Evolutionary conservation across 2,329 filamentous ascomycete genomes (phyloP), one percentile per base, ranked within the genome.

Genomic region (Stagonosporopsis rhizophila): DNA sequence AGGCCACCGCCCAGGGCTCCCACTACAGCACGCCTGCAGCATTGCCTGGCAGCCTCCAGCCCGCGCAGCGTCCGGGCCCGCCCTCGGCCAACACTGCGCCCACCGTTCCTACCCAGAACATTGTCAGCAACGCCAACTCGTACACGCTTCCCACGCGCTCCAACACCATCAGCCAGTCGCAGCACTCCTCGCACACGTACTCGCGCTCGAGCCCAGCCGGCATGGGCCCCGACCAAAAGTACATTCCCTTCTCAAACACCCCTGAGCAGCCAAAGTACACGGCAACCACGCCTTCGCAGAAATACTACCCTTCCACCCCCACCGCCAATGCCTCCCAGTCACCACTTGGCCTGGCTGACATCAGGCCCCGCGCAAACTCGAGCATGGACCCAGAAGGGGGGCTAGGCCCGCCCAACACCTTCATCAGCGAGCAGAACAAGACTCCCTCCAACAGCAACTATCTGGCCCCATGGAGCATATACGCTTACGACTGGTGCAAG

Each of bases 401-500:
- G 14, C 82, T 87, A 38, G 88, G 87, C 28, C 80, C 83, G 2
- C 80, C 80, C 40, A 61, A 61, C 39, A 75, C 77, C 76, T 82
- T 76, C 64, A 83, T 85, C 47, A 89, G 89, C 71, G 90, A 92
- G 69, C 81, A 87, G 47, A 85, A 86, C 61, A 85, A 86, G 72
- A 74, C 86, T 60, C 89, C 73, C 77, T 90, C 73, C 6, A 96
- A 94, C 61, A 96, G 92, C 81, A 97, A 94, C 75, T 96, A 97
- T 73, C 80, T 96, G 61, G 92, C 94, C 4, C 93, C 94, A 0
- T 99, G 95, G 92, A 89, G 92, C 14, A 88, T 96, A 52, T 99
- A 98, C 75, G 94, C 95, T 12, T 94, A 96, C 69, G 95, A 99
- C 79, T 99, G 95, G 95, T 99, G 95, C 81, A 99, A 99, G 78